Evolutionary conservation across 345 rosid genomes (phyloP).

Genomic region (Aquilaria sinensis): DNA sequence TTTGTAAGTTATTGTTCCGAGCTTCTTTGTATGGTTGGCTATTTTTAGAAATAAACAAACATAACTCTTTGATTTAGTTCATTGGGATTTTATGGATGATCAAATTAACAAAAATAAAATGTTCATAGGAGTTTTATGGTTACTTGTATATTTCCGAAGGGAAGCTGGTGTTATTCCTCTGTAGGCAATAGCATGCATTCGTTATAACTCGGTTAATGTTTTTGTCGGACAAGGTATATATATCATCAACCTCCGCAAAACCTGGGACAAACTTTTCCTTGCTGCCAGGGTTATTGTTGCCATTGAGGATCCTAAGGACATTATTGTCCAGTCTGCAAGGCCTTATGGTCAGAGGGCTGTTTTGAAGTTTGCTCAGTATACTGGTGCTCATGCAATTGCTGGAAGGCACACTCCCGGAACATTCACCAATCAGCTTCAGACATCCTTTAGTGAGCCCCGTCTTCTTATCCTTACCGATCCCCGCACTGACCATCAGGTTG

Average conservation of each 20-base stretch:
- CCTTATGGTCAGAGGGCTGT: constrained; percentile 99
- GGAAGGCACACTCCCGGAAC: constrained; percentile 99
- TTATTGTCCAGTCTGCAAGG: constrained; percentile 97
- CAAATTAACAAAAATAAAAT: no score
- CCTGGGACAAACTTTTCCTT: constrained; percentile 86
- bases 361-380: constrained; percentile 81
- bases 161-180: no score
- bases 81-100: no score
- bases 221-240: constrained; percentile 46
- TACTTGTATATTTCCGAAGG: no score
- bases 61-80: no score
- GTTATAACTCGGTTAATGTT: background rate
- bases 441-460: constrained; percentile 86
- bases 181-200: no score
- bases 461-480: constrained; percentile 89
- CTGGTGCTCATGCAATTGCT: constrained; percentile 93
- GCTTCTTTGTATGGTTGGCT: no score
- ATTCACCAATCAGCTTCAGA: constrained; percentile 89
- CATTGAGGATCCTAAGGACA: constrained; percentile 84
- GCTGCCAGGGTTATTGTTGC: constrained; percentile 88
- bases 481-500: constrained; percentile 93
- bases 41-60: no score
- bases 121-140: no score
- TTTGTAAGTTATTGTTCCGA: no score
- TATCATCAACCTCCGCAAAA: constrained; percentile 86